Conservation (phyloP, 2,329 filamentous ascomycete genomes). For the Neofusicoccum kwambonambiense region DNA sequence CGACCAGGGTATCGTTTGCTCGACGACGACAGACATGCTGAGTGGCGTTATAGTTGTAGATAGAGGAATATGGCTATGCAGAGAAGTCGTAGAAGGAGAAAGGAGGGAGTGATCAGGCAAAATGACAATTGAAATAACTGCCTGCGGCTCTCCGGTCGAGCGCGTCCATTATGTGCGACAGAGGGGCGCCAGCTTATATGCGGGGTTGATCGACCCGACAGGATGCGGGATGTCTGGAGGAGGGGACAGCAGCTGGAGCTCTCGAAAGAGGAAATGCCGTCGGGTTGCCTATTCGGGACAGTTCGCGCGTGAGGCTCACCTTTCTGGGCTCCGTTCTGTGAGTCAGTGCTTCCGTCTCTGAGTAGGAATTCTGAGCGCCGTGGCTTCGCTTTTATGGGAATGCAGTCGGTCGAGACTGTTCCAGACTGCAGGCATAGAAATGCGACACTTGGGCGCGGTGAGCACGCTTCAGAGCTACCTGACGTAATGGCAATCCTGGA, state of each 20-base stretch:
- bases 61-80: background rate
- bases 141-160: background rate
- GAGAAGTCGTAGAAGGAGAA: too few species aligned
- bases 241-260: slow-evolving; percentile 10
- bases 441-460: too few species aligned
- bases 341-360: background rate
- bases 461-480: background rate
- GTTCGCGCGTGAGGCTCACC: background rate
- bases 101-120: too few species aligned
- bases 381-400: background rate
- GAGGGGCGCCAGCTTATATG: slow-evolving; percentile 3
- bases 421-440: too few species aligned
- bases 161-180: background rate
- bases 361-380: background rate
- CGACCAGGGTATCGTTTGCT: slow-evolving; percentile 35
- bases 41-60: background rate
- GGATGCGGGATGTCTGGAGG: slow-evolving; percentile 8
- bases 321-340: background rate
- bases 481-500: background rate
- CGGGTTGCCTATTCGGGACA: slow-evolving; percentile 10
- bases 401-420: background rate
- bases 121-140: background rate
- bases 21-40: slow-evolving; percentile 36
- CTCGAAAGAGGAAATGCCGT: slow-evolving; percentile 12
- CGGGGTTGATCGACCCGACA: background rate